phyloP scores from a whole-genome alignment of 768 basidiomycete genomes.

The Tephrocybe sp. region DNA sequence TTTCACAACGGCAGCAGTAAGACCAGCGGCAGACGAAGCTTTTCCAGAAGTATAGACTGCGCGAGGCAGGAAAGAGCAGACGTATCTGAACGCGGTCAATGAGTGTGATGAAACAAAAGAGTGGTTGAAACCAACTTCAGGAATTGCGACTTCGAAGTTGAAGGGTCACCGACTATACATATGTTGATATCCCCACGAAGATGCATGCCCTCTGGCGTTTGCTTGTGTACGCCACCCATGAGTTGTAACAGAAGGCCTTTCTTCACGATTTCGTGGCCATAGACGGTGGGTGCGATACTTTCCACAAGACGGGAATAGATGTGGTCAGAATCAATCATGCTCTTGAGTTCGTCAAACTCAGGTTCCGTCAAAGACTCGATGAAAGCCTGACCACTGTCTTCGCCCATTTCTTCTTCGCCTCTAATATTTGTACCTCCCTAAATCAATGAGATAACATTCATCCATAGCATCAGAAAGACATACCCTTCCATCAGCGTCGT shows the following conservation, averaged over 20 bases:
- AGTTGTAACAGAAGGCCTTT: constrained; percentile 94
- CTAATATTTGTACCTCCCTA: constrained; percentile 87
- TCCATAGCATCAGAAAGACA: constrained; percentile 28
- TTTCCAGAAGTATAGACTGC: constrained; percentile 99
- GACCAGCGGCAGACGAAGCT: constrained; percentile 97
- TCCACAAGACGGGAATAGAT: constrained; percentile 94
- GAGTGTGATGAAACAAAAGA: neutral
- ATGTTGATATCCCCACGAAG: constrained; percentile 99
- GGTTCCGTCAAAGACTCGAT: constrained; percentile 87
- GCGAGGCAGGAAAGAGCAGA: constrained; percentile 96
- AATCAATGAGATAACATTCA: constrained; percentile 6
- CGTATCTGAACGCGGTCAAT: constrained; percentile 60
- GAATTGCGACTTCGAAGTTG: constrained; percentile 98
- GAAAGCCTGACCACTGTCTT: constrained; percentile 81
- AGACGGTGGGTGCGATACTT: constrained; percentile 97
- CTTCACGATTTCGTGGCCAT: constrained; percentile 98
- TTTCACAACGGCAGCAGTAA: constrained; percentile 97
- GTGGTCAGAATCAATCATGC: constrained; percentile 92
- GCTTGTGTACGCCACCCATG: constrained; percentile 98
- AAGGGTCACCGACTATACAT: constrained; percentile 96
- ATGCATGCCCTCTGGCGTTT: constrained; percentile 95
- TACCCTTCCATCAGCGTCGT: constrained; percentile 86
- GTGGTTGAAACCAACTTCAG: constrained; percentile 70
- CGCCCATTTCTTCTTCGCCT: constrained; percentile 82
- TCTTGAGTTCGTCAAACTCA: constrained; percentile 92